Base-by-base conservation (phyloP, 345 rosid species). In the Laguncularia racemosa region DNA sequence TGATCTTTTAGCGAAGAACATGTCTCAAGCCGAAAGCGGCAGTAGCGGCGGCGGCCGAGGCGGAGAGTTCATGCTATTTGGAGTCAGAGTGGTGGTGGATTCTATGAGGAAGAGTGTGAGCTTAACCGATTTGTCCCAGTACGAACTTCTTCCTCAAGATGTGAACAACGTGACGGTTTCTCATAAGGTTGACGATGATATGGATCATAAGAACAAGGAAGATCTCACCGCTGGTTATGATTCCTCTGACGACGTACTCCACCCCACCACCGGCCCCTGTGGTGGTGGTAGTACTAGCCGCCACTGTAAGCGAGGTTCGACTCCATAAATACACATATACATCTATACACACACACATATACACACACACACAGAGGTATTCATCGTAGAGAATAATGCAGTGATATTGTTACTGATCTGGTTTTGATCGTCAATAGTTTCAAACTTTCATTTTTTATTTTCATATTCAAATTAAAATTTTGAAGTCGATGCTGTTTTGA, bases 21-120 rank as follows among this genome's bases (percentile, higher is more conserved):
- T 33, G 40, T 33, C 9, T 33, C 40, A 7, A 10, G 40, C 40
- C n/a, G 62, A 20, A 53, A 14, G 47, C 19, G 14, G 16, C 13
- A 6, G 53, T 46, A 19, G 51, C n/a, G n/a, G 17, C 43, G 20
- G 15, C 2, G 48, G 23, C 40, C 52, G 58, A 7, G 13, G 23
- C 13, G 61, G 61, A 44, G 68, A 57, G 46, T 33, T 64, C 52
- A 53, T 65, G 69, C 63, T 65, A n/a, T 65, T 65, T 48, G 69
- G 63, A 16, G 69, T 65, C 16, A 58, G 69, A 49, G 63, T 65
- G 51, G 69, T 58, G 47, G 63, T 65, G 38, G 69, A 65, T 43
- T 52, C 63, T 11, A 65, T 65, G 63, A 65, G 69, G 58, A 65
- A 65, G 63, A 50, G 63, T 23, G 69, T 65, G 28, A 65, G 69